These are phyloP conservation scores for Truncatella angustata DNA, from an alignment of 2,329 filamentous ascomycete species.

Conservation along the genomic window DNA sequence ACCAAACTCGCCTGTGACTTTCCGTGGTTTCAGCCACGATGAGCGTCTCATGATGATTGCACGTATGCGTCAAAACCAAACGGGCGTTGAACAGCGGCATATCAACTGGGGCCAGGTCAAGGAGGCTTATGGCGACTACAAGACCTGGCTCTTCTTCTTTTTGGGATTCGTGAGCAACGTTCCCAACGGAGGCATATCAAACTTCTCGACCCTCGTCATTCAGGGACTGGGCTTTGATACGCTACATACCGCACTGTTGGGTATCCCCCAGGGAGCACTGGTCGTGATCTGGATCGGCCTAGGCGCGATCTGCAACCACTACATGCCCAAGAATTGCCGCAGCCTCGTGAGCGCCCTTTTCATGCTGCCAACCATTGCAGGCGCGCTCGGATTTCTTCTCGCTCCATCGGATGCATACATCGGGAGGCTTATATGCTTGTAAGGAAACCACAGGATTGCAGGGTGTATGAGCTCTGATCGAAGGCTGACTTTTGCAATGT, in stretches of 20 bases:
- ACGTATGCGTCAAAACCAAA: slow-evolving; percentile 55
- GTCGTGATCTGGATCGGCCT: slow-evolving; percentile 40
- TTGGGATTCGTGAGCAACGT: slow-evolving; percentile 53
- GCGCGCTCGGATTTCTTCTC: slow-evolving; percentile 56
- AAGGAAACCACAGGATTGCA: slow-evolving; percentile 13
- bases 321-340: slow-evolving; percentile 44
- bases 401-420: slow-evolving; percentile 48
- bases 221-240: slow-evolving; percentile 52
- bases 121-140: slow-evolving; percentile 57
- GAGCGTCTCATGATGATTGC: slow-evolving; percentile 55
- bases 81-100: slow-evolving; percentile 55
- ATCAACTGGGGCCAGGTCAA: slow-evolving; percentile 53
- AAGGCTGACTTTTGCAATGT: slow-evolving; percentile 11
- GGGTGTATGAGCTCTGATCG: not conserved
- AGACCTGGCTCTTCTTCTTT: slow-evolving; percentile 57
- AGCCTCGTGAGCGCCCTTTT: slow-evolving; percentile 54
- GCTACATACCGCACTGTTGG: slow-evolving; percentile 34
- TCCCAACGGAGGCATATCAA: slow-evolving; percentile 58
- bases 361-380: slow-evolving; percentile 57
- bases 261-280: slow-evolving; percentile 36
- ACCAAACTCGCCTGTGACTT: slow-evolving; percentile 56
- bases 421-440: slow-evolving; percentile 54
- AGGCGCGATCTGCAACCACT: slow-evolving; percentile 35
- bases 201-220: slow-evolving; percentile 61
- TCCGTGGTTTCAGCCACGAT: slow-evolving; percentile 46